Conservation (phyloP, 495 filamentous ascomycete genomes). For the Penicillium arizonense region DNA sequence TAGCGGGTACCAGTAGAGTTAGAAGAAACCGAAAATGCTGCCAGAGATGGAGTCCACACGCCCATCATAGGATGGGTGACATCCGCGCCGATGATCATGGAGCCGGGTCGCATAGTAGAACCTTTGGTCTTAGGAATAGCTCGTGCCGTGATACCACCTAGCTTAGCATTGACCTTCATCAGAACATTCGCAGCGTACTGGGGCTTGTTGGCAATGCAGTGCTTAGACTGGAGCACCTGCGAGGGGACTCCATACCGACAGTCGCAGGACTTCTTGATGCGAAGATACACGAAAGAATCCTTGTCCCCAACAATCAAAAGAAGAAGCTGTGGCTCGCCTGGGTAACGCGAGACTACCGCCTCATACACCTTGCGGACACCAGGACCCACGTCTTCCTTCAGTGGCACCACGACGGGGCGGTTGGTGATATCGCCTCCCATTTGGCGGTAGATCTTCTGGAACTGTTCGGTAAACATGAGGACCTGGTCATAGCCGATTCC, state of each 20-base stretch:
- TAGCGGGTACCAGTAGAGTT: conserved; percentile 70
- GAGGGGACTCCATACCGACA: conserved; percentile 75
- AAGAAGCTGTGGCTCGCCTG: conserved; percentile 58
- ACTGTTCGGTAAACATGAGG: conserved; percentile 55
- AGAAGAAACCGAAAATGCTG: conserved; percentile 80
- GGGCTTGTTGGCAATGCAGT: conserved; percentile 58
- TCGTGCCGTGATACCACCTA: conserved; percentile 72
- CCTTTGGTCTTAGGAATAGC: conserved; percentile 33
- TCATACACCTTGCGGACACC: conserved; percentile 55
- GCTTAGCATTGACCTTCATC: conserved; percentile 95
- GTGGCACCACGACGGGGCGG: conserved; percentile 25
- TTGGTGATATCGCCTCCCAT: conserved; percentile 68
- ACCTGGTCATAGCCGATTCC: conserved; percentile 41
- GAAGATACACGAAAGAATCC: conserved; percentile 63
- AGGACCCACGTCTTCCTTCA: conserved; percentile 46
- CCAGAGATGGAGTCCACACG: conserved; percentile 66
- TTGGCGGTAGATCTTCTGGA: conserved; percentile 58
- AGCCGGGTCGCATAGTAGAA: conserved; percentile 45
- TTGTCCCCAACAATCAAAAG: conserved; percentile 71
- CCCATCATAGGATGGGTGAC: conserved; percentile 81
- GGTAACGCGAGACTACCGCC: conserved; percentile 42
- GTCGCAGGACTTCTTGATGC: conserved; percentile 80
- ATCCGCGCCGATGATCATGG: conserved; percentile 83
- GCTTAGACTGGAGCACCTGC: conserved; percentile 63
- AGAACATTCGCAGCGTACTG: conserved; percentile 87